Base-by-base conservation (phyloP, 331 rosid species). In the Acacia concinna region DNA sequence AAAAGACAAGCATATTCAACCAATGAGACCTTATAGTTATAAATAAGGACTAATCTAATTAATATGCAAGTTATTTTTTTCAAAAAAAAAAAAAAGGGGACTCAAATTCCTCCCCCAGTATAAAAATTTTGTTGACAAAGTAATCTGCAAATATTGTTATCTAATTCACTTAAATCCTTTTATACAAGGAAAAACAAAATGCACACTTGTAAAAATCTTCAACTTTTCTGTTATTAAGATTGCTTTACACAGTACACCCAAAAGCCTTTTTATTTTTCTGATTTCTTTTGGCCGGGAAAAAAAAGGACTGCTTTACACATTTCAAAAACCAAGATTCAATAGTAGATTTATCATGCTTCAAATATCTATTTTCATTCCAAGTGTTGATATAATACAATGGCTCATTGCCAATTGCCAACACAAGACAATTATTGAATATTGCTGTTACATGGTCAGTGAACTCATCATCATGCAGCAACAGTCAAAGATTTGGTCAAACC, bases 401-500 rank as follows among this genome's bases (percentile, higher is more conserved):
- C 62, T 6, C 62, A 21, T 2, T 52, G 62, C 62, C 8, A 21
- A 21, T 23, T 54, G 62, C 62, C 62, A 54, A 54, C 28, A 21
- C 30, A 21, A 54, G 30, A 52, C 59, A 20, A 52, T n/a, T 21
- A 54, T 21, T 54, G 62, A 54, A 54, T 21, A 54, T 21, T 8
- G 14, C 2, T 8, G 59, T n/a, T 54, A 18, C 30, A 54, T 21
- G 62, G 62, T 21, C 62, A 21, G 14, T 21, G 30, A 21, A 8
- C 1, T 21, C 30, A 54, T 54, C 12, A 52, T 52, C 59, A 54
- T 21, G 62, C 62, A 54, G 13, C 15, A n/a, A 21, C 30, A 54
- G 28, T 72, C 30, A 83, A 47, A 20, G 90, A 81, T 64, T 79
- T 85, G 37, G 78, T 89, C 88, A 92, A 74, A 80, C 46, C 57